phyloP scores from a whole-genome alignment of 352 stramenopile species.

The Globisporangium takayamanum region DNA sequence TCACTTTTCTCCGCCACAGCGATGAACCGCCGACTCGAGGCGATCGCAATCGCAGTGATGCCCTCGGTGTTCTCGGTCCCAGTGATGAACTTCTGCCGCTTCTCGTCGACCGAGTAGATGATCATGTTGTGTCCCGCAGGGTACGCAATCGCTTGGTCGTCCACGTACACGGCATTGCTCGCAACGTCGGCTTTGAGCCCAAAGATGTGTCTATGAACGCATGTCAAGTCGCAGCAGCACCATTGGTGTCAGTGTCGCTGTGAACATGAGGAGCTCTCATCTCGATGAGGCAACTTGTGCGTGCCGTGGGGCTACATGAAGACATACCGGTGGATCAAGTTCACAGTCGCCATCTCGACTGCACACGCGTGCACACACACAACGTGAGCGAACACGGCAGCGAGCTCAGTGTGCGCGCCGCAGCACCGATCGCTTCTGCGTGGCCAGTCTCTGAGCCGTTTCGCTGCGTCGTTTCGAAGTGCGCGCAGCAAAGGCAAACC shows the following conservation, averaged over 20 bases:
- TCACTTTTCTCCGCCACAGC: conserved; percentile 74
- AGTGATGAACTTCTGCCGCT: conserved; percentile 88
- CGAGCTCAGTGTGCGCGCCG: too few species aligned
- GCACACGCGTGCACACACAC: background rate
- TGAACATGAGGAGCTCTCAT: background rate
- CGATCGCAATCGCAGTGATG: conserved; percentile 60
- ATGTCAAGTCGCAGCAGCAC: background rate
- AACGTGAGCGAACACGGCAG: too few species aligned
- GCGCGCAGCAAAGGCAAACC: too few species aligned
- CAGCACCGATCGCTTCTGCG: too few species aligned
- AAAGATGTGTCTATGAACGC: conserved; percentile 76
- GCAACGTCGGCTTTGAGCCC: conserved; percentile 83
- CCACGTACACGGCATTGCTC: conserved; percentile 78
- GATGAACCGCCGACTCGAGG: conserved; percentile 69
- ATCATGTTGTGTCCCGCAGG: conserved; percentile 86
- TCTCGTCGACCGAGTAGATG: conserved; percentile 87
- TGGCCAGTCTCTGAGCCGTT: too few species aligned
- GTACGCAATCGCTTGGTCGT: conserved; percentile 81
- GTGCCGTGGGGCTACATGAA: background rate
- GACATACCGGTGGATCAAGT: conserved; percentile 31
- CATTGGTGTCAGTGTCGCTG: background rate
- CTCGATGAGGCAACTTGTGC: too few species aligned
- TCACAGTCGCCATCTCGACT: conserved; percentile 30
- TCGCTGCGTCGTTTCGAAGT: too few species aligned
- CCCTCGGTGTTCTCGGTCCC: conserved; percentile 66